phyloP scores from a whole-genome alignment of 805 yeast genomes.

The Metschnikowia shivogae region DNA sequence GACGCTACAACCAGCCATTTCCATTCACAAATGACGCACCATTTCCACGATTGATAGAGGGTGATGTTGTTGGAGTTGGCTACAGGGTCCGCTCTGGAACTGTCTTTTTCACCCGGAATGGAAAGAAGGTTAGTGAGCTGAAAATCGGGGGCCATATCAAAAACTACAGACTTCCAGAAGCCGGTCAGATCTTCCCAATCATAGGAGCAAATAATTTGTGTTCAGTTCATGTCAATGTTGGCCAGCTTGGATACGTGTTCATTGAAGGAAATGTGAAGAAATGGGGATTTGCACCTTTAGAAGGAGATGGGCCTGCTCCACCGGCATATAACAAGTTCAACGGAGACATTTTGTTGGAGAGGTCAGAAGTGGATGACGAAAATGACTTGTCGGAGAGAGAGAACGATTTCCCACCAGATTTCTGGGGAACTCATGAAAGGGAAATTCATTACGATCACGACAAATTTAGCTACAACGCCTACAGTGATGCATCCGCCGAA shows the following conservation, averaged over 20 bases:
- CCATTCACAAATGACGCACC: constrained; percentile 40
- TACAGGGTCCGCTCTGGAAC: constrained; percentile 79
- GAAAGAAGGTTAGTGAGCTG: constrained; percentile 80
- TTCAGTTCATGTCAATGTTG: constrained; percentile 81
- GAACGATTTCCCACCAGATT: constrained; percentile 55
- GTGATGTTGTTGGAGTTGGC: constrained; percentile 93
- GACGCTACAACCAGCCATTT: constrained; percentile 79
- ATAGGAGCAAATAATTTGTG: constrained; percentile 83
- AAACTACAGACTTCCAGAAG: constrained; percentile 52
- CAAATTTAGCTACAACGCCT: constrained; percentile 36
- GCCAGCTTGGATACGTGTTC: constrained; percentile 84
- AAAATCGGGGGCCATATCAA: constrained; percentile 75
- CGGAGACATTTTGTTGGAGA: constrained; percentile 72
- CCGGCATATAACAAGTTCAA: constrained; percentile 84
- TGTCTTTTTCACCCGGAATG: constrained; percentile 90
- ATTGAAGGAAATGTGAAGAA: constrained; percentile 91
- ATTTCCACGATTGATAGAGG: constrained; percentile 63
- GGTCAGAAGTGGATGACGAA: constrained; percentile 52
- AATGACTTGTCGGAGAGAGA: constrained; percentile 41
- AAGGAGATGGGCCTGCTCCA: constrained; percentile 87
- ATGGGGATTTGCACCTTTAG: constrained; percentile 92
- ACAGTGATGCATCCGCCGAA: constrained; percentile 35
- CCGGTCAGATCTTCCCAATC: constrained; percentile 70
- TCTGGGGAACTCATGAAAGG: constrained; percentile 39
- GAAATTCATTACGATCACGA: constrained; percentile 20